Conservation (phyloP, 306 rosid genomes). For the Quercus bicolor region DNA sequence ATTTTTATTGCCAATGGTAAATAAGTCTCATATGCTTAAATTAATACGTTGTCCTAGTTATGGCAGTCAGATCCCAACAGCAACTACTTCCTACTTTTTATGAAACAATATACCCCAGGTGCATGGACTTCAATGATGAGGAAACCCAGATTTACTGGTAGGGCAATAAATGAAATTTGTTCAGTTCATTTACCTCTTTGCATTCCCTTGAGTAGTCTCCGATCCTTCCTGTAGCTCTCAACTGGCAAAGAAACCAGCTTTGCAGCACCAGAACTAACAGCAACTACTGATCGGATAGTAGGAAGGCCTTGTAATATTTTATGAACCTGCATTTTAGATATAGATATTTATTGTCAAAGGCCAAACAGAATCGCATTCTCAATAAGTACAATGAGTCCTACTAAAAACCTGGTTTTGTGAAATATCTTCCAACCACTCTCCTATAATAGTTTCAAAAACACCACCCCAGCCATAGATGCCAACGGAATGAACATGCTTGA, state of each 20-base stretch:
- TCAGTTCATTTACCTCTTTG: slow-evolving; percentile 73
- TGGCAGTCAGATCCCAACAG: background rate
- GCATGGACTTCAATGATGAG: background rate
- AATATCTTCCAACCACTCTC: slow-evolving; percentile 94
- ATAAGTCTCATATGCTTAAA: background rate
- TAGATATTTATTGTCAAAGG: slow-evolving; percentile 20
- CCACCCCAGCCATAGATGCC: slow-evolving; percentile 95
- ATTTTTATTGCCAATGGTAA: slow-evolving; percentile 11
- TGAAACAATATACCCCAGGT: background rate
- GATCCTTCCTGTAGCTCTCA: slow-evolving; percentile 85
- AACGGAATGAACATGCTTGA: slow-evolving; percentile 79
- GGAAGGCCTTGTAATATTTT: slow-evolving; percentile 87
- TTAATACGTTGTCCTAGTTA: background rate
- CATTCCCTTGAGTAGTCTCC: slow-evolving; percentile 87
- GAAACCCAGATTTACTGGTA: background rate
- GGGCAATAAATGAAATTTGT: slow-evolving; percentile 13
- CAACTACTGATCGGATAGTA: slow-evolving; percentile 69
- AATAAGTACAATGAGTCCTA: slow-evolving; percentile 15
- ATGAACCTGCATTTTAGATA: slow-evolving; percentile 48
- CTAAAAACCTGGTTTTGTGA: slow-evolving; percentile 83
- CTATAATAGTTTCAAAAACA: slow-evolving; percentile 75
- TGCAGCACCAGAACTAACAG: slow-evolving; percentile 83
- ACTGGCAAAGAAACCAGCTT: slow-evolving; percentile 91
- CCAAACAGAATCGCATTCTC: slow-evolving; percentile 19
- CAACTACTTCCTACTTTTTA: no score